Conservation (phyloP, 441 rosid species). For the Brassica hybrid region DNA sequence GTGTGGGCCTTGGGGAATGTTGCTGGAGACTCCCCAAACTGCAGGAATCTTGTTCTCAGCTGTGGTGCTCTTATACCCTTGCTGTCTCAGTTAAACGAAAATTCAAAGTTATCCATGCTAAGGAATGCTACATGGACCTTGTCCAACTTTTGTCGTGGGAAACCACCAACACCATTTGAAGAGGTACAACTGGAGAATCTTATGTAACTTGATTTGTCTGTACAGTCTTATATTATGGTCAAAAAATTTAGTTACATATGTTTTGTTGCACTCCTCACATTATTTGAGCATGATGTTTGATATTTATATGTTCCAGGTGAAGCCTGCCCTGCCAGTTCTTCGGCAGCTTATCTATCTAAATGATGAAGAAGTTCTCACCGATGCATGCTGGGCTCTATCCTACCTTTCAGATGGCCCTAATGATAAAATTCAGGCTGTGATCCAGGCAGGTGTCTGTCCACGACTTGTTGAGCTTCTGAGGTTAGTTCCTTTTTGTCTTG, state of each 20-base stretch:
- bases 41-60: constrained; percentile 61
- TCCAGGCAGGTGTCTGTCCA: constrained; percentile 48
- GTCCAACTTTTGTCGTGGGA: constrained; percentile 68
- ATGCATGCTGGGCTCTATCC: constrained; percentile 52
- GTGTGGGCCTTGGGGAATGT: constrained; percentile 72
- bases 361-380: constrained; percentile 51
- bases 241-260: not conserved
- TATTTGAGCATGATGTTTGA: too few relatives aligned
- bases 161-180: constrained; percentile 63
- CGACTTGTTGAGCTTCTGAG: constrained; percentile 48
- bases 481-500: constrained; percentile 32
- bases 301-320: constrained; percentile 35
- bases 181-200: constrained; percentile 42
- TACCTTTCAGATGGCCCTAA: constrained; percentile 52
- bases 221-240: constrained; percentile 6
- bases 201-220: not conserved
- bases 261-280: too few relatives aligned
- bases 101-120: constrained; percentile 56
- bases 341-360: constrained; percentile 46
- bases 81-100: constrained; percentile 56
- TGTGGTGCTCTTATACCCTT: constrained; percentile 55
- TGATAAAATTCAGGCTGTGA: constrained; percentile 48
- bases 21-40: constrained; percentile 63
- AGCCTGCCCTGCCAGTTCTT: constrained; percentile 49
- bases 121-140: constrained; percentile 71